A percentile compares a stretch with the other conserved stretches of the same genome.
Evolutionary conservation across 2,329 filamentous ascomycete species (phyloP).

Genomic region (Drechslerella stenobrocha): DNA sequence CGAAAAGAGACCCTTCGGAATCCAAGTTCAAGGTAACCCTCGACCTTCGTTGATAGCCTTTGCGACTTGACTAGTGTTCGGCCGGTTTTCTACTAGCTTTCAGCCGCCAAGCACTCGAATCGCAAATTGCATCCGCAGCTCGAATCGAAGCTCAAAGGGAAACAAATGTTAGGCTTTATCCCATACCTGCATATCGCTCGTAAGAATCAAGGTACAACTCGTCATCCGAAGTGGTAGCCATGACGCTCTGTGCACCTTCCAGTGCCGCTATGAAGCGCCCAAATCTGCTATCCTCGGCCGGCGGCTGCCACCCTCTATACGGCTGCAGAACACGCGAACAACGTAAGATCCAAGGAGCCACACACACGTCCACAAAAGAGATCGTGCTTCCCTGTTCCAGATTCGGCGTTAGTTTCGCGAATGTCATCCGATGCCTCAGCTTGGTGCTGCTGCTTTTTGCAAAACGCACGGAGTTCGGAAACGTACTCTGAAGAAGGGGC

Average conservation of each 20-base stretch:
- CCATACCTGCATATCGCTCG: constrained; percentile 64
- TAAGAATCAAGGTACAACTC: constrained; percentile 70
- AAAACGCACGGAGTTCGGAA: constrained; percentile 14
- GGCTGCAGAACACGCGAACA: constrained; percentile 55
- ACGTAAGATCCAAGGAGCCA: constrained; percentile 57
- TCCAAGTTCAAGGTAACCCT: constrained; percentile 60
- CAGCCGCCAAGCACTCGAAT: neutral
- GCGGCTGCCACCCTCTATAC: constrained; percentile 56
- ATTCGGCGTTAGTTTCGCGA: constrained; percentile 1
- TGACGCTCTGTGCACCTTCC: constrained; percentile 55
- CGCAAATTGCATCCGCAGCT: neutral
- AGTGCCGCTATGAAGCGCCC: constrained; percentile 56
- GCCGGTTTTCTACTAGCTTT: constrained; percentile 61
- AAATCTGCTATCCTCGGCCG: constrained; percentile 55
- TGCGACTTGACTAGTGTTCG: constrained; percentile 63
- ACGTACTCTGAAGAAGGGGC: constrained; percentile 52
- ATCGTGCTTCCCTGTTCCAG: constrained; percentile 51
- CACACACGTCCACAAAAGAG: constrained; percentile 56
- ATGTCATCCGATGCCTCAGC: constrained; percentile 1
- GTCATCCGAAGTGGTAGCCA: constrained; percentile 56
- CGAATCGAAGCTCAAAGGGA: neutral
- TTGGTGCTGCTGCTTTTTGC: constrained; percentile 10
- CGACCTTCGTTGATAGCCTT: constrained; percentile 65
- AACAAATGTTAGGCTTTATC: constrained; percentile 12
- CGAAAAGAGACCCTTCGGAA: no score